Evolutionary conservation across 495 filamentous ascomycete species (phyloP).

Genomic region (Hypomontagnella submonticulosa): DNA sequence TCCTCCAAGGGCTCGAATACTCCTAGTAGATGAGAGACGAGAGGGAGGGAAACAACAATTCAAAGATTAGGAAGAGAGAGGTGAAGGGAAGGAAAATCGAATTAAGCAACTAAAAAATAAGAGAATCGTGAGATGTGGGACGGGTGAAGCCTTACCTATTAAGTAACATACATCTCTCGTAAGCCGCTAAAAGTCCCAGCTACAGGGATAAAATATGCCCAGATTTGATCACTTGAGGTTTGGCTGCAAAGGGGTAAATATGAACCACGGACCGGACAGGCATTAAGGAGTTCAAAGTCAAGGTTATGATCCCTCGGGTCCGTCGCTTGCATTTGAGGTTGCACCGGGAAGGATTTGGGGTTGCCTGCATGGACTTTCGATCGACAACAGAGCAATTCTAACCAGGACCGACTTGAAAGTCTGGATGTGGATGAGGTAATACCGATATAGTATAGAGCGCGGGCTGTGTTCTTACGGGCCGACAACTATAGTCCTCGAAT

Average conservation of each 20-base stretch:
- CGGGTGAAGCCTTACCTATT: conserved; percentile 20
- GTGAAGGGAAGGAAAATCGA: conserved; percentile 5
- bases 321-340: conserved; percentile 21
- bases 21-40: background rate
- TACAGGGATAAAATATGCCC: conserved; percentile 28
- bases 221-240: conserved; percentile 15
- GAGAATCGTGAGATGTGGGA: conserved; percentile 21
- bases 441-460: background rate
- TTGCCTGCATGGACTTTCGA: conserved; percentile 10
- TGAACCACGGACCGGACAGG: conserved; percentile 19
- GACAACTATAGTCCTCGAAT: no score
- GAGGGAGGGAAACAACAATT: background rate
- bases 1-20: conserved; percentile 4
- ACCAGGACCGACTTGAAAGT: background rate
- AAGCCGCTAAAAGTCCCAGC: conserved; percentile 13
- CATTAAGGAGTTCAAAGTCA: conserved; percentile 1
- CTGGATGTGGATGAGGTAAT: conserved; percentile 13
- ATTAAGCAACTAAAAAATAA: conserved; percentile 1
- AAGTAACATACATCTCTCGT: conserved; percentile 19
- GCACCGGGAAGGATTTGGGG: conserved; percentile 31
- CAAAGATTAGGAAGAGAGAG: background rate
- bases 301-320: conserved; percentile 8
- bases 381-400: conserved; percentile 11
- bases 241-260: conserved; percentile 16
- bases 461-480: no score